Base-by-base conservation (phyloP, 169 alveolate species). In the Cystoisospora suis region DNA sequence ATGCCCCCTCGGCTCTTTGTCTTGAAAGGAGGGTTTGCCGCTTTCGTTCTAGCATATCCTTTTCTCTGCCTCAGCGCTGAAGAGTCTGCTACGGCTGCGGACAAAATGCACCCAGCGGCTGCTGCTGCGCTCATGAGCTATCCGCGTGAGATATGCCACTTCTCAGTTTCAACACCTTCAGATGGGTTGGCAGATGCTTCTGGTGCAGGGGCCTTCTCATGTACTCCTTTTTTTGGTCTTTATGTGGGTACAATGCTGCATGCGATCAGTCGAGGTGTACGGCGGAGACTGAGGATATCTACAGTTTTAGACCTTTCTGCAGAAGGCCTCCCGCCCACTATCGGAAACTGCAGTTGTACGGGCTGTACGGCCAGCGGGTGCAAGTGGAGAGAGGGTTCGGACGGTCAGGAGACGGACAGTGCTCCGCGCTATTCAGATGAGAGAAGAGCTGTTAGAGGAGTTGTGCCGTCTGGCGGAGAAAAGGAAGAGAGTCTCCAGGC, bases 71-170 rank as follows among this genome's bases (percentile, higher is more conserved):
- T 85, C 46, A 85, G 90, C 45, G 17, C 70, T 36, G 90, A 46
- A 58, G 90, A 42, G 42, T 79, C 58, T 29, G 90, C 56, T 38
- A 81, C 90, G 29, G 90, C 90, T 23, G 90, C 81, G 9, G 38
- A 9, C 61, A 36, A 44, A 69, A 34, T 85, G 90, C 56, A 85
- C 70, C 81, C 90, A 34, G 70, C 90, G n/a, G 90, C 90, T 56
- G 90, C 90, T 29, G 90, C 90, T 29, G 90, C 90, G 70, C 81
- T 85, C 32, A 85, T 85, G 90, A 85, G 90, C 32, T 85, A 85
- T 69, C 90, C 90, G 27, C 90, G 70, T 23, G 70, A 85, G 46
- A 42, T 85, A 27, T 36, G 2, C 34, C 36, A 81, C 58, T 45
- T 3, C 23, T 32, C 69, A 34, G 81, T 61, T 44, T 58, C 49